A percentile compares a stretch with the other conserved stretches of the same genome.
phyloP scores from a whole-genome alignment of 2,329 filamentous ascomycete species.

The Chrysoporthe deuterocubensis region DNA sequence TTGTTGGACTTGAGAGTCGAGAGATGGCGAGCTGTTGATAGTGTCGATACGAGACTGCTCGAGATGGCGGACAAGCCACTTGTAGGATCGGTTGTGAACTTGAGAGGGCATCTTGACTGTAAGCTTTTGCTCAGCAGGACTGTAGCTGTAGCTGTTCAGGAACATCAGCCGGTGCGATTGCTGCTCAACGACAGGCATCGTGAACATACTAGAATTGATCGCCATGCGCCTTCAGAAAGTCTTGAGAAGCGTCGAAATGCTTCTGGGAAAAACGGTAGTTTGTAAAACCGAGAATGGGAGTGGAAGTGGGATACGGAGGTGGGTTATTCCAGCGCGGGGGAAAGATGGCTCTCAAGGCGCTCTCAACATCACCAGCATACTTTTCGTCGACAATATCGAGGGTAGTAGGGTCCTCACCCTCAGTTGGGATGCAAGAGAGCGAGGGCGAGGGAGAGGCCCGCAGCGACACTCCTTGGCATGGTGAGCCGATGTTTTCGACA shows the following conservation, averaged over 20 bases:
- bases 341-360: background rate
- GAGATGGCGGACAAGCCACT: background rate
- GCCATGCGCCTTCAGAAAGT: background rate
- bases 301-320: no score
- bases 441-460: background rate
- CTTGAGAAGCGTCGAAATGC: background rate
- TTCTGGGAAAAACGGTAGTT: background rate
- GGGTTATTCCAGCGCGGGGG: background rate
- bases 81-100: background rate
- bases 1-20: no score
- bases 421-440: background rate
- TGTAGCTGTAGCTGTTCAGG: background rate
- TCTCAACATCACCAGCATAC: background rate
- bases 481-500: background rate
- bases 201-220: background rate
- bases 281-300: no score
- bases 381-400: background rate
- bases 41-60: no score
- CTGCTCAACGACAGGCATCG: background rate
- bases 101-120: background rate
- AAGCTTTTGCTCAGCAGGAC: background rate
- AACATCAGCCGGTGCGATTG: background rate
- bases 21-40: no score
- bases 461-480: background rate
- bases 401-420: no score